Base-by-base conservation (phyloP, 139 green algal genomes). In the Coelastrella sp. region DNA sequence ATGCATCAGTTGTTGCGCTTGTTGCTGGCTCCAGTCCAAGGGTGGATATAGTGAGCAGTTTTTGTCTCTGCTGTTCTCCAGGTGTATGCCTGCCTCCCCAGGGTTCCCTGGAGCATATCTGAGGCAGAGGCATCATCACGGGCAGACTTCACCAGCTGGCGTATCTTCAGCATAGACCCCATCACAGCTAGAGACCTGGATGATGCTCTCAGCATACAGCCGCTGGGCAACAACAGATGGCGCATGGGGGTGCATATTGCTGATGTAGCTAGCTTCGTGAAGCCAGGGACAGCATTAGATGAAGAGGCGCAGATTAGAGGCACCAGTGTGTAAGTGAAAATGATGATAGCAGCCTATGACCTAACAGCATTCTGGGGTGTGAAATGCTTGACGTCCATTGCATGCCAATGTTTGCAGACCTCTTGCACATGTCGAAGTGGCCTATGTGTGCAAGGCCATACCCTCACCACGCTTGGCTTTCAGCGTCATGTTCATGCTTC, bases 231-330 rank as follows among this genome's bases (percentile, higher is more conserved):
- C 7, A 90, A 85, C 30, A 40, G 66, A 32, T 89, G 86, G 50
- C 83, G 90, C 0, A 88, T 98, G 45, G 96, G 94, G 2, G 96
- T 98, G 34, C 96, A 98, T 91, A 98, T 98, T 74, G 95, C 96
- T 38, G 96, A 98, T 68, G 96, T 98, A 63, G 90, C 91, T 1
- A 89, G 94, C 81, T 98, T 98, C 86, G 89, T 97, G 45, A 51
- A 86, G 77, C 75, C 94, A 0, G 88, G 88, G 25, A 94, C 83
- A 7, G 89, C 91, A 21, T 85, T 99, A 57, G 97, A 99, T 81
- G 68, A 88, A 7, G 95, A 96, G 74, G 96, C 96, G 2, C 41
- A 51, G 15, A 7, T 60, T 32, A 71, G 94, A 17, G 87, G 88
- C 86, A 97, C 94, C n/a, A 96, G 89, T 79, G 88, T 89, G 83